These are phyloP conservation scores for Glycine soja DNA, from an alignment of 306 rosid species.

Conservation along the genomic window DNA sequence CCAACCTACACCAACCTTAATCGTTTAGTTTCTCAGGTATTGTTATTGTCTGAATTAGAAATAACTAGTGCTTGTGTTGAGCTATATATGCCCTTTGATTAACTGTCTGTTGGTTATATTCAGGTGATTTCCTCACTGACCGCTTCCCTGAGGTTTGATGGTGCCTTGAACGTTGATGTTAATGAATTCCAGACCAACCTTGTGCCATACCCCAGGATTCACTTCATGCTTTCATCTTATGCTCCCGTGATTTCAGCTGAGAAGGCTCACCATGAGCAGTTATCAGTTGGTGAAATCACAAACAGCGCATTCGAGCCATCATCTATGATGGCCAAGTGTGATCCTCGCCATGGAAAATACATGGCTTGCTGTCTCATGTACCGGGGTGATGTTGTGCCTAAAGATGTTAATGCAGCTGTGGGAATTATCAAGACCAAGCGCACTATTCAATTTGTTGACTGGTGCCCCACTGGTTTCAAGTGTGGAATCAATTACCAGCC, in stretches of 20 bases:
- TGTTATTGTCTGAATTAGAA: neutral
- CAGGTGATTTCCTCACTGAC: constrained; percentile 85
- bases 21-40: constrained; percentile 84
- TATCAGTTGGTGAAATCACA: constrained; percentile 84
- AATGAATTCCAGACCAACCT: constrained; percentile 88
- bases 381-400: constrained; percentile 88
- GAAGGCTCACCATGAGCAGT: constrained; percentile 87
- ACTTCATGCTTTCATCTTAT: constrained; percentile 91
- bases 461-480: constrained; percentile 93
- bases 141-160: constrained; percentile 82
- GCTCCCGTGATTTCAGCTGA: constrained; percentile 70
- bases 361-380: constrained; percentile 95
- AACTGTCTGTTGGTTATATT: neutral
- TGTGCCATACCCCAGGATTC: constrained; percentile 89
- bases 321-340: constrained; percentile 89
- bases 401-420: constrained; percentile 89
- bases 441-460: constrained; percentile 80
- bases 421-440: constrained; percentile 88
- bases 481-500: constrained; percentile 92
- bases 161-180: constrained; percentile 87
- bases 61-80: neutral
- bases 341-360: constrained; percentile 64
- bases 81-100: neutral
- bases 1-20: constrained; percentile 88
- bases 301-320: constrained; percentile 87